Evolutionary conservation across 495 filamentous ascomycete genomes (phyloP).

Genomic region (Schizothecium vesticola): DNA sequence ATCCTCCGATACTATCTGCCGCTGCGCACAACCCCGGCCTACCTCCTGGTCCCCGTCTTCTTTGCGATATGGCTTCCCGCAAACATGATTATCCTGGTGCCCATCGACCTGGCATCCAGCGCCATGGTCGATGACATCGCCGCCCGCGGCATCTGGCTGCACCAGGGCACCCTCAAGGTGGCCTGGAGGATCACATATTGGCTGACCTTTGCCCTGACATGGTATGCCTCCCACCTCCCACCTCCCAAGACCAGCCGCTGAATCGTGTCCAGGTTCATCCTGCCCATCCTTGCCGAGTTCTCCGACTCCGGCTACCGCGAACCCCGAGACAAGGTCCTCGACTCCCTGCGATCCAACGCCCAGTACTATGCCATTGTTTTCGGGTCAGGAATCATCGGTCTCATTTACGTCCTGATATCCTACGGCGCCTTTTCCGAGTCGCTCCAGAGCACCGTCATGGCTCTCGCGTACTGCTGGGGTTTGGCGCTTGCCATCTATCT

Average conservation of each 20-base stretch:
- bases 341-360: slow-evolving; percentile 79
- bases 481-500: slow-evolving; percentile 86
- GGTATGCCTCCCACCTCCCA: slow-evolving; percentile 46
- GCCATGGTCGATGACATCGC: slow-evolving; percentile 61
- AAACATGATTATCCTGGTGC: slow-evolving; percentile 89
- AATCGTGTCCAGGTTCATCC: slow-evolving; percentile 61
- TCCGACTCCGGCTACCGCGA: slow-evolving; percentile 90
- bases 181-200: slow-evolving; percentile 94
- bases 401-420: slow-evolving; percentile 77
- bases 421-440: slow-evolving; percentile 52
- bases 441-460: slow-evolving; percentile 83
- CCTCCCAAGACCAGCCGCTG: neutral
- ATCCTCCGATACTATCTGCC: slow-evolving; percentile 85
- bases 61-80: slow-evolving; percentile 87
- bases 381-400: slow-evolving; percentile 59
- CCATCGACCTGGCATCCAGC: slow-evolving; percentile 90
- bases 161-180: slow-evolving; percentile 65
- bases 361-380: slow-evolving; percentile 81
- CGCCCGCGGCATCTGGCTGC: slow-evolving; percentile 58
- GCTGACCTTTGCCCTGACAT: slow-evolving; percentile 91
- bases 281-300: slow-evolving; percentile 89
- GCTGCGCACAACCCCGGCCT: slow-evolving; percentile 82
- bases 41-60: slow-evolving; percentile 87
- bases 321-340: slow-evolving; percentile 68
- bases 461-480: slow-evolving; percentile 90